Base-by-base conservation (phyloP, 2,329 filamentous ascomycete genomes). In the Aschersonia sp. region DNA sequence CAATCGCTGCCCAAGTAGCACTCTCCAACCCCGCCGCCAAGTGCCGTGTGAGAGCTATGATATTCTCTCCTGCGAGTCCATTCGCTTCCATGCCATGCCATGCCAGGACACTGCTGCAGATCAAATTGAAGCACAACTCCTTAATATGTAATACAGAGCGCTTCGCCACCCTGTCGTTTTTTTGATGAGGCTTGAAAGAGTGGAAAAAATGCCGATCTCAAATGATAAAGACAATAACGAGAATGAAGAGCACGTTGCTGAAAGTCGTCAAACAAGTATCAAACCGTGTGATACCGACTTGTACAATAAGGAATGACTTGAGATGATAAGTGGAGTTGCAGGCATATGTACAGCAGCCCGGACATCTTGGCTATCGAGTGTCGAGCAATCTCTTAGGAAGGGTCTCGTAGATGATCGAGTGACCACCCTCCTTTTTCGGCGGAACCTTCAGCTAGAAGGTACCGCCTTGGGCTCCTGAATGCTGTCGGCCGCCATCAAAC, bases 81-180 rank as follows among this genome's bases (percentile, higher is more conserved):
- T 9, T 43, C 28, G 40, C 40, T 43, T 4, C 40, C 40, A 43
- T 43, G 40, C 40, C 40, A 43, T 43, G 40, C 40, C 28, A 20
- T 43, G 28, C 20, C 10, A 20, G 7, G 32, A 7, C 32, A 12
- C 7, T 38, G 32, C 7, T 38, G 12, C 12, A 7, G 20, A 43
- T 10, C 40, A 43, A 29, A 10, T 43, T 43, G 40, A 6, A 29
- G 28, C 7, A 55, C 59, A 59, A 60, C 54, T 56, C 58, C 57
- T 48, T 10, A 43, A 51, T 55, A 56, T 56, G 59, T 61, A 59
- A 54, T 61, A 62, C 59, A 62, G 57, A 52, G 55, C 51, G 47
- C 53, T 35, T 47, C 32, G 40, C 31, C 7, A 45, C 28, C 40
- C 12, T n/a, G 9, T n/a, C 10, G 7, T 10, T 10, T 7, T n/a